A percentile compares a stretch with the other conserved stretches of the same genome.
These are phyloP conservation scores for Ajuga chamaepitys DNA, from an alignment of 257 asterid genomes.

Conservation along the genomic window DNA sequence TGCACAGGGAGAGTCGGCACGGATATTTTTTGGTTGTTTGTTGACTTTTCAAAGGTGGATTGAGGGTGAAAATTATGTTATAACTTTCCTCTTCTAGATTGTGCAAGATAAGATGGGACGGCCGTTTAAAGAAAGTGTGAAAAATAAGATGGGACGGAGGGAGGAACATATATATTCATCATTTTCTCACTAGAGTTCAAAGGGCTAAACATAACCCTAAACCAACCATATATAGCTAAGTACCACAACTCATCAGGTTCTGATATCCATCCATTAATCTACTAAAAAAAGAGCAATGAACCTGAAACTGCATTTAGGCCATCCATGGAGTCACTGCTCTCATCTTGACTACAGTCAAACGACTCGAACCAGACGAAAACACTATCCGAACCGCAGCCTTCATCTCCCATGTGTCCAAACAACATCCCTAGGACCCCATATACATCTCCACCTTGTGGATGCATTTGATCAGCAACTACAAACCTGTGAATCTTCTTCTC, in stretches of 20 bases:
- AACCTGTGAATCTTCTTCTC: constrained; percentile 53
- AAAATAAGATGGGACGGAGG: too few relatives aligned
- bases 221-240: not conserved
- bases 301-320: not conserved
- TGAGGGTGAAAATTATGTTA: too few relatives aligned
- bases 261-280: not conserved
- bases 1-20: too few relatives aligned
- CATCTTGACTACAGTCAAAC: not conserved
- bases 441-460: constrained; percentile 37
- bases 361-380: not conserved
- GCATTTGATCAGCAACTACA: constrained; percentile 69
- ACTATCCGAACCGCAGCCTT: constrained; percentile 27
- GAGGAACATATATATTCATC: too few relatives aligned
- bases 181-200: too few relatives aligned
- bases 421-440: constrained; percentile 25
- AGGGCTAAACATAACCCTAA: too few relatives aligned
- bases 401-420: constrained; percentile 61
- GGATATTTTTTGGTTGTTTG: too few relatives aligned
- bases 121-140: too few relatives aligned
- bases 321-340: not conserved
- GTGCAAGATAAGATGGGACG: too few relatives aligned
- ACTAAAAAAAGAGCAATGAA: not conserved
- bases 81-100: too few relatives aligned
- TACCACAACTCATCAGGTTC: not conserved
- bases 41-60: too few relatives aligned